Base-by-base conservation (phyloP, 139 green algal genomes). In the Zygnema circumcarinatum region DNA sequence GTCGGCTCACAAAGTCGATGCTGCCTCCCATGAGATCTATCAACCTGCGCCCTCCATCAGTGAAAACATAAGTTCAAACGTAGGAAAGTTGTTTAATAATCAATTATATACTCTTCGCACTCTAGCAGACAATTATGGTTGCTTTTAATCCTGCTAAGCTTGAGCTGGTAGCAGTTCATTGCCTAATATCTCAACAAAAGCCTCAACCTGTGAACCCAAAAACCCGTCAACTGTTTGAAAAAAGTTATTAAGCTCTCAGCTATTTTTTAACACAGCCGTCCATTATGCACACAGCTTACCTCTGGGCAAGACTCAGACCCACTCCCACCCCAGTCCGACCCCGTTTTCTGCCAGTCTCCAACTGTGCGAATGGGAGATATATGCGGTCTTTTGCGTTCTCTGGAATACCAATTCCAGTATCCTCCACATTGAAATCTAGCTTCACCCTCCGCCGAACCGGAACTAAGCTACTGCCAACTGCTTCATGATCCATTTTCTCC, bases 361-460 rank as follows among this genome's bases (percentile, higher is more conserved):
- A 38, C 52, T 52, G 35, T 68, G 41, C 41, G 2, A 86, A 79
- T 38, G 79, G 79, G 38, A 32, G 29, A 52, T 76, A 35, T n/a
- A 78, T 86, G 3, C 29, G n/a, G 11, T 78, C 79, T 29, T 39
- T 38, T 68, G 74, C 79, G 29, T 36, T 38, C 2, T 76, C 79
- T 11, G 79, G 79, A 29, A 86, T 25, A 11, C 79, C 53, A 16
- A 38, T 38, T 38, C 79, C 79, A 39, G 79, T 86, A n/a, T 86
- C 79, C 79, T 86, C 79, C 79, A 86, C 29, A 16, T 67, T 78
- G 7, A 86, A 76, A 39, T 78, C 47, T 40, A 86, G 79, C 79
- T 54, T n/a, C 22, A 84, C 39, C 11, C 16, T 39, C 69, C 47
- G 7, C 47, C 47, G 47, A 62, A 62, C 47, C 16, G 47, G 47